Evolutionary conservation across 2,329 filamentous ascomycete species (phyloP).

Genomic region (Trichoderma atroviride): DNA sequence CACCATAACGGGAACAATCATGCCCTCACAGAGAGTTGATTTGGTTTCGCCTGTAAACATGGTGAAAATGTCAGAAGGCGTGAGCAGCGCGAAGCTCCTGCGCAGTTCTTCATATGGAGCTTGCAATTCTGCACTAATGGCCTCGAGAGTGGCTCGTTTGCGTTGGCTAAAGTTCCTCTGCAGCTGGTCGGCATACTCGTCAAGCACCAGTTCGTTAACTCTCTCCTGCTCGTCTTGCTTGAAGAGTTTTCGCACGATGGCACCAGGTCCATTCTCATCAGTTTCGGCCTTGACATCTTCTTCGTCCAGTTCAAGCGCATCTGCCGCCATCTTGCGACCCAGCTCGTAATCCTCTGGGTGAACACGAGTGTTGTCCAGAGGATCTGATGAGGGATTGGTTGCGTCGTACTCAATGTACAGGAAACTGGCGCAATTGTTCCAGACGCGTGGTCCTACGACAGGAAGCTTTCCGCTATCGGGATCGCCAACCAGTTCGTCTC

Average conservation of each 20-base stretch:
- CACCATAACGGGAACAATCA: conserved; percentile 90
- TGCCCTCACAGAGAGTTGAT: conserved; percentile 80
- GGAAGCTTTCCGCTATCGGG: conserved; percentile 75
- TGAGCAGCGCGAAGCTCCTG: conserved; percentile 72
- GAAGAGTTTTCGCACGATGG: conserved; percentile 93
- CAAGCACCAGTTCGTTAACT: conserved; percentile 92
- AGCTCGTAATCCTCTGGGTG: conserved; percentile 99
- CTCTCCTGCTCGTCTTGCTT: conserved; percentile 91
- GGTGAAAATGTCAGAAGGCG: conserved; percentile 82
- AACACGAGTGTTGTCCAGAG: conserved; percentile 93
- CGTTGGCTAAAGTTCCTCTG: conserved; percentile 90
- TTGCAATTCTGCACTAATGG: conserved; percentile 90
- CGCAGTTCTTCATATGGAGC: conserved; percentile 93
- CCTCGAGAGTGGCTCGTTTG: conserved; percentile 94
- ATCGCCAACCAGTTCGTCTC: conserved; percentile 87
- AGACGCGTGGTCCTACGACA: conserved; percentile 86
- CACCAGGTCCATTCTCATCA: conserved; percentile 84
- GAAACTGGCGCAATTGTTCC: conserved; percentile 97
- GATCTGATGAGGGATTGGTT: conserved; percentile 81
- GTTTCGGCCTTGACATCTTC: conserved; percentile 96
- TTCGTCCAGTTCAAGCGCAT: conserved; percentile 93
- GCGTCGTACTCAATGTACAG: conserved; percentile 85
- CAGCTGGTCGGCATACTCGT: conserved; percentile 95
- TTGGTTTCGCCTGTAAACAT: conserved; percentile 95
- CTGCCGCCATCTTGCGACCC: conserved; percentile 96